Conservation (phyloP, 306 rosid genomes). For the Pterocarpus santalinus region DNA sequence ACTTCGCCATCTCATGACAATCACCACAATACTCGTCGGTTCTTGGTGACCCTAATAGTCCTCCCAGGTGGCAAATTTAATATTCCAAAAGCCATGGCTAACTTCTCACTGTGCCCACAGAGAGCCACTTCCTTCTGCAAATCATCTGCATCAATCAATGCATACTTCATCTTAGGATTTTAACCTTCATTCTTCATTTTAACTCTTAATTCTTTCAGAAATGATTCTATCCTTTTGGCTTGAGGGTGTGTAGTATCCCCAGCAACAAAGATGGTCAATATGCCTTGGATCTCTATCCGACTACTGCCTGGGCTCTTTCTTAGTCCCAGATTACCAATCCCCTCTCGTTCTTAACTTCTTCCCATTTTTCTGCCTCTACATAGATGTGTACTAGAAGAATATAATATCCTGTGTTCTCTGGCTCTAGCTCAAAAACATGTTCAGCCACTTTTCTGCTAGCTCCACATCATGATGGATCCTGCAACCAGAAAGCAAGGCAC, state of each 20-base stretch:
- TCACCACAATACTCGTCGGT: constrained; percentile 78
- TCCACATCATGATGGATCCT: constrained; percentile 73
- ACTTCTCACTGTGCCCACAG: constrained; percentile 79
- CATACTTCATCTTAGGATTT: constrained; percentile 63
- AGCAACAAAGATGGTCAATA: constrained; percentile 64
- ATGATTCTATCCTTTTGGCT: constrained; percentile 58
- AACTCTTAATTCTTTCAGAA: constrained; percentile 55
- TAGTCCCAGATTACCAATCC: constrained; percentile 60
- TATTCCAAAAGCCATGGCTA: constrained; percentile 77
- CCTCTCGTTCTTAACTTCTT: constrained; percentile 65
- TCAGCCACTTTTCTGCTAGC: constrained; percentile 81
- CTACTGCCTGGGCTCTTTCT: constrained; percentile 73
- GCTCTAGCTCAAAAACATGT: constrained; percentile 72
- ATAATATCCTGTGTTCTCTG: constrained; percentile 78
- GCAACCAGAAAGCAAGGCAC: constrained; percentile 76
- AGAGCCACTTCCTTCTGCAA: constrained; percentile 75
- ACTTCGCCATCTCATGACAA: constrained; percentile 81
- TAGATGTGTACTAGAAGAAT: constrained; percentile 74
- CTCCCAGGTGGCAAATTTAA: constrained; percentile 65
- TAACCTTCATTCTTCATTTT: constrained; percentile 73
- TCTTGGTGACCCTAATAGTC: constrained; percentile 71
- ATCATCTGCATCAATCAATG: constrained; percentile 68
- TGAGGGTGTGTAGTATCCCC: constrained; percentile 70
- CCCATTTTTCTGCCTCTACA: constrained; percentile 84
- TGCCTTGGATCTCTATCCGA: constrained; percentile 73